Conservation (phyloP, 331 rosid genomes). For the Erythrophleum ivorense region DNA sequence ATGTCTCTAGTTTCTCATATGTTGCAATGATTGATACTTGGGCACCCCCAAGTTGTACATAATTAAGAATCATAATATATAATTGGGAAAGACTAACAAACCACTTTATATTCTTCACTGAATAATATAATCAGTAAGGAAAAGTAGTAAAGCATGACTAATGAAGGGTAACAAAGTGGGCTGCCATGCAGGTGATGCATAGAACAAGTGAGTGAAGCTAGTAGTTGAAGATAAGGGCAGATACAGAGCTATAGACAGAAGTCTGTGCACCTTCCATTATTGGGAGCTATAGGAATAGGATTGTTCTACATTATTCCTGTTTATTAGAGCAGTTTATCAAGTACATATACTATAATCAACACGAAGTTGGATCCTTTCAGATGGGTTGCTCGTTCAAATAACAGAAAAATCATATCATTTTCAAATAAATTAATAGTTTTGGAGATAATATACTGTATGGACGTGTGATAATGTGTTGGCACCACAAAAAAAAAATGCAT, state of each 20-base stretch:
- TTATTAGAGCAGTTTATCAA: background rate
- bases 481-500: background rate
- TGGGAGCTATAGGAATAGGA: background rate
- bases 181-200: background rate
- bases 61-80: background rate
- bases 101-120: background rate
- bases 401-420: background rate
- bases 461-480: conserved; percentile 3
- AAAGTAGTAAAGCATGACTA: background rate
- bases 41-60: background rate
- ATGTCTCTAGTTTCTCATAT: conserved; percentile 13
- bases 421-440: background rate
- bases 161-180: background rate
- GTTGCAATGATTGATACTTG: background rate
- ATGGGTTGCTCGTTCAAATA: conserved; percentile 11
- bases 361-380: conserved; percentile 20
- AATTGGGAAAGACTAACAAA: background rate
- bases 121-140: conserved; percentile 7
- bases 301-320: background rate
- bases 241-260: background rate
- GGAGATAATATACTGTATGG: background rate
- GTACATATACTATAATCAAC: conserved; percentile 3
- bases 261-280: conserved; percentile 20
- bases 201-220: background rate
- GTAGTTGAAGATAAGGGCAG: conserved; percentile 20